Conservation (phyloP, 1,284 basidiomycete genomes). For the Moesziomyces sp. region DNA sequence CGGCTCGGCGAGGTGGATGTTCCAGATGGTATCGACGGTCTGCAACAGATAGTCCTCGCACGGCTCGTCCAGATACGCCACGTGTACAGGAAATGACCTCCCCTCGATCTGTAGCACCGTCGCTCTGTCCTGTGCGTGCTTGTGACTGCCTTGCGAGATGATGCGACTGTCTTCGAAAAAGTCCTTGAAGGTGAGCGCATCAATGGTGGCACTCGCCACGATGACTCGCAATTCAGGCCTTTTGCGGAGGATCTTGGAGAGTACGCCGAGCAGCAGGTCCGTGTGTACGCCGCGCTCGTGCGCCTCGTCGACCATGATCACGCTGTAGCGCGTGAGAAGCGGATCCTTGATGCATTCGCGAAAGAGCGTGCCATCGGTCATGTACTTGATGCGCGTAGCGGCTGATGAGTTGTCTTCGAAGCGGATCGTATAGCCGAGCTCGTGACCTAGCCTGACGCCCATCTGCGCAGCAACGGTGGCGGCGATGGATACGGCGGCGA, state of each 20-base stretch:
- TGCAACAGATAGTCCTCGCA: constrained; percentile 66
- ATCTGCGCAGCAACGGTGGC: constrained; percentile 67
- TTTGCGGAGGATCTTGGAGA: constrained; percentile 80
- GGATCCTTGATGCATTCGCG: constrained; percentile 61
- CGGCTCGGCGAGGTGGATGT: constrained; percentile 72
- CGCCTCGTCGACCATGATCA: constrained; percentile 70
- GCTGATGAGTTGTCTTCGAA: constrained; percentile 68
- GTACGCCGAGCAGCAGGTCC: constrained; percentile 68
- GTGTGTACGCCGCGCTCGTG: constrained; percentile 69
- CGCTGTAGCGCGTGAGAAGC: constrained; percentile 60
- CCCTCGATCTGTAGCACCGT: constrained; percentile 68
- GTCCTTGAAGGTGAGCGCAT: constrained; percentile 85
- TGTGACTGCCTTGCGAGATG: background rate
- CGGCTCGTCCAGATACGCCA: constrained; percentile 67
- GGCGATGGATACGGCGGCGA: constrained; percentile 68
- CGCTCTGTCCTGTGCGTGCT: constrained; percentile 26
- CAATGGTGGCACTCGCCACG: constrained; percentile 93
- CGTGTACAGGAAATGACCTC: constrained; percentile 67
- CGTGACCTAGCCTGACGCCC: constrained; percentile 76
- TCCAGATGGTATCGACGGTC: constrained; percentile 68
- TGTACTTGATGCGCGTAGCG: constrained; percentile 66
- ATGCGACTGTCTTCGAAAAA: constrained; percentile 76
- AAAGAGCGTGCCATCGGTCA: constrained; percentile 60
- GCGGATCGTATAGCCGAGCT: constrained; percentile 73
- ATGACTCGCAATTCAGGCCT: constrained; percentile 87